Conservation (phyloP, 2,329 filamentous ascomycete species). For the Kalmusia sp. region DNA sequence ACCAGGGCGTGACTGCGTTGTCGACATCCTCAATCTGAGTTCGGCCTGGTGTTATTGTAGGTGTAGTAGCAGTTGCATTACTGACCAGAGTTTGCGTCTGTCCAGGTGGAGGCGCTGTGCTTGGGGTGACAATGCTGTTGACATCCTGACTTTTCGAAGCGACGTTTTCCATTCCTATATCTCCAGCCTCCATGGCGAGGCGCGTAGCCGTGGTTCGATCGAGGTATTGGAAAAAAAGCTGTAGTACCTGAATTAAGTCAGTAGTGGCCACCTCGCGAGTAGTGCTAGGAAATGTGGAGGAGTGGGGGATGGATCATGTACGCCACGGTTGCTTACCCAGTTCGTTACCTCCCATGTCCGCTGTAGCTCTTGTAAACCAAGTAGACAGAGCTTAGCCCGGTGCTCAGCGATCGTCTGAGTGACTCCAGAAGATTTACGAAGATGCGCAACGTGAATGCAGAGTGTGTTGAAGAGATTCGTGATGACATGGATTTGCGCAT, state of each 20-base stretch:
- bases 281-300: no score
- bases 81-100: neutral
- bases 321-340: constrained; percentile 47
- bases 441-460: constrained; percentile 57
- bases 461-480: constrained; percentile 58
- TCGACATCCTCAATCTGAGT: constrained; percentile 5
- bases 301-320: no score
- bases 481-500: constrained; percentile 56
- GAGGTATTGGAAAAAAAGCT: constrained; percentile 58
- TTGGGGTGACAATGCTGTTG: neutral
- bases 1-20: constrained; percentile 28
- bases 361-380: constrained; percentile 57
- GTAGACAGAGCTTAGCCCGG: constrained; percentile 56
- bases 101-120: neutral
- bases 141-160: neutral
- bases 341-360: constrained; percentile 59
- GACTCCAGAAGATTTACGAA: constrained; percentile 47
- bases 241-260: constrained; percentile 25
- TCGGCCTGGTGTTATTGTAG: constrained; percentile 1
- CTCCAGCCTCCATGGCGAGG: constrained; percentile 39
- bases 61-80: neutral
- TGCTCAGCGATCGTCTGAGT: constrained; percentile 56
- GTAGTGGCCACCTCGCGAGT: no score
- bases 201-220: constrained; percentile 54
- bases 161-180: constrained; percentile 23